These are phyloP conservation scores for Phytophthora pini DNA, from an alignment of 352 stramenopile species.

Conservation along the genomic window DNA sequence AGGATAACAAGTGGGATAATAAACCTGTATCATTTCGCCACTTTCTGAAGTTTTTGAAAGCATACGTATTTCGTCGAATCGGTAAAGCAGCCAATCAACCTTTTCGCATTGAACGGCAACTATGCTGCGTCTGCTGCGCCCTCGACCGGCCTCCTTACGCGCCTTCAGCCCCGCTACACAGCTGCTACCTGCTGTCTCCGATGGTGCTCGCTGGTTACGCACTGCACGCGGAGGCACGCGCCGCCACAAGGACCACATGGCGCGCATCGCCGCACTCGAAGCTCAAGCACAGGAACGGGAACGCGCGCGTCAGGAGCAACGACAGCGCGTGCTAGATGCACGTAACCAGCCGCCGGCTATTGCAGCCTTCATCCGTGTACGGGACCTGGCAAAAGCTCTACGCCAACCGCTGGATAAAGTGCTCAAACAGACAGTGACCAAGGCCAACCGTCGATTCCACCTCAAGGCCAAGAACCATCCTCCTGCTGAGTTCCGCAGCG, in stretches of 20 bases:
- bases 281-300: slow-evolving; percentile 15
- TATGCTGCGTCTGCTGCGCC: slow-evolving; percentile 24
- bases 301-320: slow-evolving; percentile 18
- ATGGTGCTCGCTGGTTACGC: slow-evolving; percentile 28
- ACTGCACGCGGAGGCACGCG: slow-evolving; percentile 35
- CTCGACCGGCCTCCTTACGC: slow-evolving; percentile 14
- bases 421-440: slow-evolving; percentile 62
- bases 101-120: neutral
- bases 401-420: slow-evolving; percentile 74
- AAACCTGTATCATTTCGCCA: no score
- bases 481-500: slow-evolving; percentile 72
- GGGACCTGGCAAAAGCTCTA: slow-evolving; percentile 76
- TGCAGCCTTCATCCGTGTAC: slow-evolving; percentile 72
- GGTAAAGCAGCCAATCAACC: neutral
- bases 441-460: slow-evolving; percentile 64
- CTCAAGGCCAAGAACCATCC: slow-evolving; percentile 45
- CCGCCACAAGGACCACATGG: slow-evolving; percentile 35
- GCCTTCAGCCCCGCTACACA: neutral
- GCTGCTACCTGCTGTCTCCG: neutral
- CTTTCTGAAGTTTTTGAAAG: no score
- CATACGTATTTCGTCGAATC: no score
- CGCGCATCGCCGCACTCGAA: slow-evolving; percentile 21
- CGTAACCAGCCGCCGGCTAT: slow-evolving; percentile 26
- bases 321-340: slow-evolving; percentile 31
- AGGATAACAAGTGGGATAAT: no score